Evolutionary conservation across 768 basidiomycete genomes (phyloP).

Genomic region (Kwoniella sp.): DNA sequence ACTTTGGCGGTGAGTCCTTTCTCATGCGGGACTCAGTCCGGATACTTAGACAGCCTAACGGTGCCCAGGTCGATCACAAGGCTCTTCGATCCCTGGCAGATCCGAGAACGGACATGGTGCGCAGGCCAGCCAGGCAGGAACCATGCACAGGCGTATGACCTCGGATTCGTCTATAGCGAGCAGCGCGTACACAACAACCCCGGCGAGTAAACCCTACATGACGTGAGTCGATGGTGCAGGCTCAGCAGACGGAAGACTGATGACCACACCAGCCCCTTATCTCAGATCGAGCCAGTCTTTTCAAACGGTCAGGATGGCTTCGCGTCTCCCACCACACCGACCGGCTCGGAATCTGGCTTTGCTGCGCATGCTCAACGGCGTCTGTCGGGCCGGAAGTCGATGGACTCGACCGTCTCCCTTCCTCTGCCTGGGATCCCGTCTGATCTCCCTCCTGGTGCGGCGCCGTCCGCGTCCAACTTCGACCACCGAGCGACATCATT

Average conservation of each 20-base stretch:
- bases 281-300: constrained; percentile 32
- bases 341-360: constrained; percentile 33
- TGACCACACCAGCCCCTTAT: constrained; percentile 26
- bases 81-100: constrained; percentile 6
- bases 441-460: constrained; percentile 31
- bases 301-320: constrained; percentile 17
- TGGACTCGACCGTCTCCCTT: constrained; percentile 41
- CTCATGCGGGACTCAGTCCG: too few relatives aligned
- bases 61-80: too few relatives aligned
- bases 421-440: constrained; percentile 17
- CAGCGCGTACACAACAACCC: constrained; percentile 39
- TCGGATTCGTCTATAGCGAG: constrained; percentile 43
- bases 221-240: constrained; percentile 7
- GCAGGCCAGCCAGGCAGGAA: constrained; percentile 13
- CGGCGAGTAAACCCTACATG: constrained; percentile 19
- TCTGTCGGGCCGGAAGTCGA: constrained; percentile 38
- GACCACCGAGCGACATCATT: constrained; percentile 44
- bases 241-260: too few relatives aligned
- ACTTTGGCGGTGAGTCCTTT: too few relatives aligned
- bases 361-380: constrained; percentile 21
- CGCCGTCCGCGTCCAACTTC: constrained; percentile 17
- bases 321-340: constrained; percentile 36
- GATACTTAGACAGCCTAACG: too few relatives aligned
- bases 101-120: constrained; percentile 9
- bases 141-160: constrained; percentile 37